Evolutionary conservation across 2,329 filamentous ascomycete genomes (phyloP), one percentile per base, ranked within the genome.

Genomic region (Trichoderma atrobrunneum): DNA sequence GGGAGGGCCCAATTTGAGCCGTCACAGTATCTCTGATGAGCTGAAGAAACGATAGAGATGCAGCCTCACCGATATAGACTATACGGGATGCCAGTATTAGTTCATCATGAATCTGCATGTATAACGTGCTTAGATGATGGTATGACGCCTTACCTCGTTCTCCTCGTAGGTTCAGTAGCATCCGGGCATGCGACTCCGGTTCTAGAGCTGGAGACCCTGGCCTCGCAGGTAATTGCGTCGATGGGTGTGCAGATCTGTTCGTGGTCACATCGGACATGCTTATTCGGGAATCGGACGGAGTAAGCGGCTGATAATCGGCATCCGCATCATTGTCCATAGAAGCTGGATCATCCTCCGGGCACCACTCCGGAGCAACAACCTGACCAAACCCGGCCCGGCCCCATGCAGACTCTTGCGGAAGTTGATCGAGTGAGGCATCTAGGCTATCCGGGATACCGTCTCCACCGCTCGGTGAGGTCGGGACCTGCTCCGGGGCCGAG

Each of bases 41-140:
- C 71, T 89, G 86, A 1, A 89, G 78, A 72, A 89, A 89, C 0
- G 87, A 89, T 16, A 90, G 78, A 0, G 86, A 84, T 1, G 85
- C 85, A 11, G 84, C 84, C n/a, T 83, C 80, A n/a, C 85, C 83
- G 62, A 87, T 81, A 64, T 84, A 87, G 0, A 87, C 84, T 87
- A 56, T 14, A 21, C 10, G 43, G 3, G 24, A n/a, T 36, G 14
- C 4, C 11, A 5, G 5, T 24, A 16, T 69, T 61, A 69, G 66
- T 18, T 34, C 11, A 26, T 16, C 1, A 11, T 8, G 6, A 0
- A 3, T 14, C 21, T 30, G 10, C 26, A 28, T n/a, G 10, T 16
- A 24, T n/a, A 28, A 14, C 21, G 7, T 11, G 11, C 24, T 39
- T 4, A 14, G 24, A 21, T 30, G 43, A 30, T 30, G 32, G 8